These are phyloP conservation scores for Novymonas esmeraldas DNA, from an alignment of 208 protist genomes.

Conservation along the genomic window DNA sequence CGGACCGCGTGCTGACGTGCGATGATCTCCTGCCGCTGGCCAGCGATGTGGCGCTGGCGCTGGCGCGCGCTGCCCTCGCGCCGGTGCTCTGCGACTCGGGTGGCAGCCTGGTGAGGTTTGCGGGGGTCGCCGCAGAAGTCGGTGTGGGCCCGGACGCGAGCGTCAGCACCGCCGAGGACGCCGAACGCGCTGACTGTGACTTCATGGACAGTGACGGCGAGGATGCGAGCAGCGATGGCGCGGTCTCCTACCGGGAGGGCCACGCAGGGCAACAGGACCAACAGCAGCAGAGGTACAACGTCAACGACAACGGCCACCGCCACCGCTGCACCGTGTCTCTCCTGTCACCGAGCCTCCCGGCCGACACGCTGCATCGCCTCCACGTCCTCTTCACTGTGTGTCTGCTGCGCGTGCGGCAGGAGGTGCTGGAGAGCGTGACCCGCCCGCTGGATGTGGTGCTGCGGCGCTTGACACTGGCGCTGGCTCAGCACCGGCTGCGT, in stretches of 20 bases:
- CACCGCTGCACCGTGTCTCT: slow-evolving; percentile 10
- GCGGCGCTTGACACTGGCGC: slow-evolving; percentile 14
- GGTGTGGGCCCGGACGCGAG: not conserved
- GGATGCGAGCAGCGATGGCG: not conserved
- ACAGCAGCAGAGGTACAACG: not conserved
- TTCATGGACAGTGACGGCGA: not conserved
- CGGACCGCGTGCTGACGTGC: slow-evolving; percentile 4
- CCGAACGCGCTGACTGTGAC: not conserved
- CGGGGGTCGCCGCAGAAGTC: too few species aligned
- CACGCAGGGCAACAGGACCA: not conserved
- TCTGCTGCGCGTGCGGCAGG: slow-evolving; percentile 13
- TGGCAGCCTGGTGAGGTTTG: not conserved
- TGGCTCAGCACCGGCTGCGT: slow-evolving; percentile 26
- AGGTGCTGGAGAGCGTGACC: slow-evolving; percentile 20
- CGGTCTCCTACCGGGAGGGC: not conserved
- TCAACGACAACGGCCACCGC: too few species aligned
- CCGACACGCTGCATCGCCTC: slow-evolving; percentile 16
- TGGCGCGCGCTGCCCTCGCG: slow-evolving; percentile 19
- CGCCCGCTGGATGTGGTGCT: slow-evolving; percentile 26
- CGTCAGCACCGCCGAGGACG: not conserved
- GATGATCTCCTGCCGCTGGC: slow-evolving; percentile 24
- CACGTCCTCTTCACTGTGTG: slow-evolving; percentile 14
- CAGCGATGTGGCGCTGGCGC: slow-evolving; percentile 17
- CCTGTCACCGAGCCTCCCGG: slow-evolving; percentile 15
- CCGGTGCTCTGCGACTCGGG: slow-evolving; percentile 8